Conservation (phyloP, 78 protist genomes). For the Cavenderia fasciculata region DNA sequence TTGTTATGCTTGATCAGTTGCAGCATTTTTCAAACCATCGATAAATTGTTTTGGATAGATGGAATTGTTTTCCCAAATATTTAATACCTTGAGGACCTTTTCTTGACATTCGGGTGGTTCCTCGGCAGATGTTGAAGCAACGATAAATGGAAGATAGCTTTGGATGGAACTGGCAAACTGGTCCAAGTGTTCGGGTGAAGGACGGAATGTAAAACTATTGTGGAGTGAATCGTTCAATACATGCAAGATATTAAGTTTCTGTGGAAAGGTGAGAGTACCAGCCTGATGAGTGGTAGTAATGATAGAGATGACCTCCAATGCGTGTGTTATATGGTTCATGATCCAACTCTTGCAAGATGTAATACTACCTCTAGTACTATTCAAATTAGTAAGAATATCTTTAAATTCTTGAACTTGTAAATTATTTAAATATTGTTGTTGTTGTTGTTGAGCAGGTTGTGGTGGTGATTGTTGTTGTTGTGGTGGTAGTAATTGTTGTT, state of each 20-base stretch:
- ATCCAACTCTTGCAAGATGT: constrained; percentile 63
- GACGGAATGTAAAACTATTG: neutral
- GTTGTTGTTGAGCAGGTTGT: neutral
- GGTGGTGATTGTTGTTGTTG: constrained; percentile 11
- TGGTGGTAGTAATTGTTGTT: constrained; percentile 25
- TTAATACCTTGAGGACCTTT: constrained; percentile 39
- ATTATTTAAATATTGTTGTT: constrained; percentile 16
- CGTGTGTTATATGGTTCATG: constrained; percentile 27
- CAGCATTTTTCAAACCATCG: constrained; percentile 19
- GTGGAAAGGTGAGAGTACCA: neutral
- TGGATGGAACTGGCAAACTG: constrained; percentile 37
- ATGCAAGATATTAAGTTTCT: constrained; percentile 25
- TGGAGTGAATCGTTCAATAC: constrained; percentile 51
- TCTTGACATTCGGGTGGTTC: constrained; percentile 37
- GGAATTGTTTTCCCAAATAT: constrained; percentile 23
- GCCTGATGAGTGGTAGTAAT: constrained; percentile 34
- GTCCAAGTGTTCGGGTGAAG: neutral
- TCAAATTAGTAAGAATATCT: constrained; percentile 4
- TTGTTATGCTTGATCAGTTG: constrained; percentile 2
- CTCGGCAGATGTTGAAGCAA: constrained; percentile 9
- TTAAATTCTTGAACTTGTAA: constrained; percentile 50
- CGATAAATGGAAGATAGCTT: constrained; percentile 39
- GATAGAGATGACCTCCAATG: constrained; percentile 65
- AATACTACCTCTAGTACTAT: neutral
- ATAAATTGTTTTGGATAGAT: constrained; percentile 37